Evolutionary conservation across 2,329 filamentous ascomycete species (phyloP).

Genomic region (Massarina eburnea): DNA sequence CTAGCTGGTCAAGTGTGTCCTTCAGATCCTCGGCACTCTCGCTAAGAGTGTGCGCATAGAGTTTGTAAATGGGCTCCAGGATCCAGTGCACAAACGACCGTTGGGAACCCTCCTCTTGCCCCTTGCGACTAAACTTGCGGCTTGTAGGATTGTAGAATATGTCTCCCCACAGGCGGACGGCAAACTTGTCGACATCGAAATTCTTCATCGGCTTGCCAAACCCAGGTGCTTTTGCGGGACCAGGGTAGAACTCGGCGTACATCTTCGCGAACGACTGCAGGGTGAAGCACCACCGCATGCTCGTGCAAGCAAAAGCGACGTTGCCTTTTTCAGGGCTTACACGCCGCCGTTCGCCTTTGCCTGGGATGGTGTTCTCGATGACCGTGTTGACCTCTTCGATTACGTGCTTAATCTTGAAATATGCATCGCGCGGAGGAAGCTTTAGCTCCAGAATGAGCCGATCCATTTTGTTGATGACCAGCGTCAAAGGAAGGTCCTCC

Average conservation of each 20-base stretch:
- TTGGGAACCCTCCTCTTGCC: slow-evolving; percentile 75
- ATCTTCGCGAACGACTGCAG: slow-evolving; percentile 92
- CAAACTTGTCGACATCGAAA: slow-evolving; percentile 80
- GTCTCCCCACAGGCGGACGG: slow-evolving; percentile 87
- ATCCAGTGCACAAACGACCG: slow-evolving; percentile 93
- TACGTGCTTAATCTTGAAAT: slow-evolving; percentile 99
- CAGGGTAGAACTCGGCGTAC: slow-evolving; percentile 87
- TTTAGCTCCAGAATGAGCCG: slow-evolving; percentile 91
- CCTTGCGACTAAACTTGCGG: slow-evolving; percentile 88
- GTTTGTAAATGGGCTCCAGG: slow-evolving; percentile 95
- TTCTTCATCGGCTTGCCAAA: slow-evolving; percentile 38
- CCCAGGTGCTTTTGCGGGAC: slow-evolving; percentile 41
- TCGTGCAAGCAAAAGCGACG: slow-evolving; percentile 92
- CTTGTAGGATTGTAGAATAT: slow-evolving; percentile 93
- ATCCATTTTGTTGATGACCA: slow-evolving; percentile 98
- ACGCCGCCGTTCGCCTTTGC: slow-evolving; percentile 74
- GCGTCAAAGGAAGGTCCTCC: slow-evolving; percentile 82
- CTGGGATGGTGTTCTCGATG: slow-evolving; percentile 84
- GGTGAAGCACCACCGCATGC: slow-evolving; percentile 96
- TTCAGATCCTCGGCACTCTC: slow-evolving; percentile 84
- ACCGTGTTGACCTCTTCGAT: slow-evolving; percentile 96
- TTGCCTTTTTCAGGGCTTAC: slow-evolving; percentile 96
- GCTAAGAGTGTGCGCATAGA: slow-evolving; percentile 93
- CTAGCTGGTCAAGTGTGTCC: slow-evolving; percentile 73
- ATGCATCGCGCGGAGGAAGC: slow-evolving; percentile 90